Base-by-base conservation (phyloP, 2,329 filamentous ascomycete species). In the Ophiostoma sp. region DNA sequence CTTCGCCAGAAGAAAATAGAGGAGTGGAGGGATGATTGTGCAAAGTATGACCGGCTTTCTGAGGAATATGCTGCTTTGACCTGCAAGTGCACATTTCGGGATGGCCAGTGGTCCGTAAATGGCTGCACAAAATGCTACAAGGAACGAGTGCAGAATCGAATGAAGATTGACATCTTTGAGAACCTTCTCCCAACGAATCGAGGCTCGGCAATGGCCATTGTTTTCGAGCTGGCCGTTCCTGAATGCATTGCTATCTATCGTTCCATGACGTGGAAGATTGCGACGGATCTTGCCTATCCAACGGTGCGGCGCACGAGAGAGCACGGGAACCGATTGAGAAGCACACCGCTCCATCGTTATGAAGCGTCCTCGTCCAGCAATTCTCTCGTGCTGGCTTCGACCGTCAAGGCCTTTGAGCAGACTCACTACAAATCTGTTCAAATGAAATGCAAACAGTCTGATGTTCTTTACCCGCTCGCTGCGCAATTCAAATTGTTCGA, bases 401-500 rank as follows among this genome's bases (percentile, higher is more conserved):
- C n/a, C 1, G 36, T n/a, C 6, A 77, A 77, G 36, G 8, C 69
- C 0, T 73, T 81, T 19, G 61, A 78, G 2, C 76, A 77, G 59
- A 86, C 86, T 0, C 88, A 90, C 75, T 89, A 87, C 74, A 79
- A 79, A 0, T 77, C 69, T 0, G 80, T 81, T 39, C 55, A 68
- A 0, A 83, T 89, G 52, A 84, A 85, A 0, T 81, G 83, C 0
- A 75, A 78, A 0, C 76, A 82, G n/a, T 78, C 80, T 7, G 78
- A 82, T 1, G 80, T 90, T 0, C 83, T 84, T 70, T 80, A 85
- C 2, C 82, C 83, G 0, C 85, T 85, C 69, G 86, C 83, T 0
- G 74, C 88, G 11, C 81, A 78, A 1, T 83, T 86, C 57, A 76
- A 77, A 0, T 88, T 89, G 73, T 88, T 81, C 72, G 88, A 90